Percentiles rank a stretch among this genome's conserved stretches.
Conservation (phyloP, 1,139 yeast genomes). For the Debaryomyces sp. region DNA sequence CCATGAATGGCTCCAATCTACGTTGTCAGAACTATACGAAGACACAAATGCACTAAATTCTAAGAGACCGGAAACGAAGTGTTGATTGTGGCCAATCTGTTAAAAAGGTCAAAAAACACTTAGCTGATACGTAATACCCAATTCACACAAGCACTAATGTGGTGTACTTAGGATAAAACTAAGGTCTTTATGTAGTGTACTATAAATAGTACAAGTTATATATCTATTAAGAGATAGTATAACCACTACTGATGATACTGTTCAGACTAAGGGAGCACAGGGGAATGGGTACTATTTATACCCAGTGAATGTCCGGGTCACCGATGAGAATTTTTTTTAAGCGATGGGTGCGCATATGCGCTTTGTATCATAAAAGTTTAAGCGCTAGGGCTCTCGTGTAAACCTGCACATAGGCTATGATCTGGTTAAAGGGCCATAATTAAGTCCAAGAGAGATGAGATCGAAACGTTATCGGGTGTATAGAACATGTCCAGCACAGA, state of each 20-base stretch:
- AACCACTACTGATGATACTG: slow-evolving; percentile 69
- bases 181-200: slow-evolving; percentile 58
- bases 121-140: slow-evolving; percentile 49
- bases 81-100: slow-evolving; percentile 65
- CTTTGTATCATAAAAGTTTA: not conserved
- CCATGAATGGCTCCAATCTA: slow-evolving; percentile 17
- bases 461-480: not conserved
- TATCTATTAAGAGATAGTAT: slow-evolving; percentile 61
- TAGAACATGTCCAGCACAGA: slow-evolving; percentile 17
- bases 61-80: slow-evolving; percentile 81
- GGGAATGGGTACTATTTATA: slow-evolving; percentile 21
- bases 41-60: slow-evolving; percentile 44
- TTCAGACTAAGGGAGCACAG: slow-evolving; percentile 26
- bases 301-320: slow-evolving; percentile 20
- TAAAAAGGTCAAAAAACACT: slow-evolving; percentile 60
- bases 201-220: slow-evolving; percentile 42
- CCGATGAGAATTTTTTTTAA: slow-evolving; percentile 1
- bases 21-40: slow-evolving; percentile 28
- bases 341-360: not conserved
- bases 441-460: not conserved
- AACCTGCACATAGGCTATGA: not conserved
- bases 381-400: not conserved
- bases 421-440: not conserved
- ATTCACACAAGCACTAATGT: slow-evolving; percentile 39
- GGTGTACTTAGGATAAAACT: slow-evolving; percentile 35